These are phyloP conservation scores for Phytophthora boehmeriae DNA, from an alignment of 352 stramenopile species.

Conservation along the genomic window DNA sequence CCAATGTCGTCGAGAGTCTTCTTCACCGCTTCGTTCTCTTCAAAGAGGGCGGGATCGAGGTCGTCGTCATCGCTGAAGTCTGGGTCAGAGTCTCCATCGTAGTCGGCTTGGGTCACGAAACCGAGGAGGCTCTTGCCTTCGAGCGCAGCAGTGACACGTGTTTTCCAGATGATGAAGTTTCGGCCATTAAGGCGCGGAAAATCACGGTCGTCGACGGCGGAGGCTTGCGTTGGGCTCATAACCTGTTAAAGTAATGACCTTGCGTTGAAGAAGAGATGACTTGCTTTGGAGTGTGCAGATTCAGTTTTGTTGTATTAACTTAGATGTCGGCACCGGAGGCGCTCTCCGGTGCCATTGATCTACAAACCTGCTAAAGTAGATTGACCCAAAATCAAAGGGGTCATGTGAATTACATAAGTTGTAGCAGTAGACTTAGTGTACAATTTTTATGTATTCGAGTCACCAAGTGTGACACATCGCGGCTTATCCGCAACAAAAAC, in stretches of 20 bases:
- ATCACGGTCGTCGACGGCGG: background rate
- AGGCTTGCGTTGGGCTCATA: slow-evolving; percentile 3
- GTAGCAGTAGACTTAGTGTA: too few relatives aligned
- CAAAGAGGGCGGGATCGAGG: background rate
- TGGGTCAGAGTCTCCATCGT: background rate
- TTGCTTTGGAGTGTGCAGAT: too few relatives aligned
- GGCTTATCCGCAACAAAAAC: background rate
- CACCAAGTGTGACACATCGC: too few relatives aligned
- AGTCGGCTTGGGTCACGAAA: slow-evolving; percentile 15
- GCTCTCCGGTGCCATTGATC: too few relatives aligned
- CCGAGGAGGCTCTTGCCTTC: slow-evolving; percentile 21
- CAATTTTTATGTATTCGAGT: too few relatives aligned
- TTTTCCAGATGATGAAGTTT: too few relatives aligned
- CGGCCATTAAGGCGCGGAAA: slow-evolving; percentile 3
- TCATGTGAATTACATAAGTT: too few relatives aligned
- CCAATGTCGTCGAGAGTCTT: background rate
- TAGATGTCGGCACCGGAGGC: too few relatives aligned
- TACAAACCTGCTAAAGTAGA: too few relatives aligned
- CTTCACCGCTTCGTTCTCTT: background rate
- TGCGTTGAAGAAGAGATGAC: too few relatives aligned
- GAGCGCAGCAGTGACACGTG: slow-evolving; percentile 17
- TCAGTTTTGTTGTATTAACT: too few relatives aligned
- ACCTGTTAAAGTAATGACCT: background rate
- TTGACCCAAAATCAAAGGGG: too few relatives aligned
- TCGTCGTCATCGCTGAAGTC: slow-evolving; percentile 7